Percentiles rank a stretch among this genome's conserved stretches.
Conservation (phyloP, 257 asterid species). For the Lycium barbarum region DNA sequence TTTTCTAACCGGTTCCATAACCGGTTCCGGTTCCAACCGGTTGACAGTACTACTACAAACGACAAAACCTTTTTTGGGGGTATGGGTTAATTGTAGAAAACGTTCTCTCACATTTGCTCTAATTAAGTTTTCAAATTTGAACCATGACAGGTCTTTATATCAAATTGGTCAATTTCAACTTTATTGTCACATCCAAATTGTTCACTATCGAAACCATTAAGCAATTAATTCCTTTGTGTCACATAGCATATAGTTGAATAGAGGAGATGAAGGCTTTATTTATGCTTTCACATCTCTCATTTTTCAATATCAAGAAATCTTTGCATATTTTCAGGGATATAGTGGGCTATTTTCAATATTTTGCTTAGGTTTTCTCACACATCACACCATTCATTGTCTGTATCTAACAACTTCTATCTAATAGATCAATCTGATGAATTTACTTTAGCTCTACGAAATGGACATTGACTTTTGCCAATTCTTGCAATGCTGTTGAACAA, state of each 20-base stretch:
- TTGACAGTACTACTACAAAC: too few relatives aligned
- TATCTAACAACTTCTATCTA: slow-evolving; percentile 2
- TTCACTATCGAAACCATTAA: background rate
- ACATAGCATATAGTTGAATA: background rate
- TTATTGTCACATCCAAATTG: slow-evolving; percentile 3
- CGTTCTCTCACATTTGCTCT: background rate
- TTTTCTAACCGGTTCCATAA: too few relatives aligned
- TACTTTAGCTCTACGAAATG: slow-evolving; percentile 5
- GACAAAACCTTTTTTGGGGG: background rate
- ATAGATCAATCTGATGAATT: background rate
- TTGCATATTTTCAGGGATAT: slow-evolving; percentile 30
- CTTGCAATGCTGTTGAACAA: background rate
- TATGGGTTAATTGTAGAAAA: too few relatives aligned
- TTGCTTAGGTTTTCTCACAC: background rate
- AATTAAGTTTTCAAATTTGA: background rate
- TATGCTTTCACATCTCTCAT: background rate
- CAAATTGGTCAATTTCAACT: background rate
- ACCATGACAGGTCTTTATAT: background rate
- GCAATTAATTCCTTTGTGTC: slow-evolving; percentile 7
- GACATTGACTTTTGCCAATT: slow-evolving; percentile 17
- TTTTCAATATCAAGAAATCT: slow-evolving; percentile 16
- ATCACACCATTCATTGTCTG: background rate
- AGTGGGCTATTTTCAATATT: background rate
- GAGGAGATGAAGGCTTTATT: background rate
- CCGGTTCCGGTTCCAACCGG: too few relatives aligned